A percentile compares a stretch with the other conserved stretches of the same genome.
Conservation (phyloP, 106 monocot genomes). For the Apostasia ramifera region DNA sequence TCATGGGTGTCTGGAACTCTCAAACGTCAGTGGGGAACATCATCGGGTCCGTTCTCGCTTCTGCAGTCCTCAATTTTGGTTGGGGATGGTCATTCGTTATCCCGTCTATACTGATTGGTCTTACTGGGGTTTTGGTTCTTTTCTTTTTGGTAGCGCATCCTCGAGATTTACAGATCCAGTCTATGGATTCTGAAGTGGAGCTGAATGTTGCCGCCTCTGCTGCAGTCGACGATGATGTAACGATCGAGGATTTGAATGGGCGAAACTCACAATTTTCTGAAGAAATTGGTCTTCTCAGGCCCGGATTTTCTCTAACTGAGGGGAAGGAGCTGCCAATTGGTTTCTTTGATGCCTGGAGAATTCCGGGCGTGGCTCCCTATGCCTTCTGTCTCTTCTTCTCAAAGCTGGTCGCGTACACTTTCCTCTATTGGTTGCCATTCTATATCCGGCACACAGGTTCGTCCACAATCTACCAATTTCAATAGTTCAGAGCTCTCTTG, state of each 20-base stretch:
- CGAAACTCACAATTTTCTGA: background rate
- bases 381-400: constrained; percentile 91
- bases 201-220: constrained; percentile 12
- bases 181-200: constrained; percentile 29
- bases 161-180: constrained; percentile 30
- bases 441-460: constrained; percentile 84
- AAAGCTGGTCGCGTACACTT: constrained; percentile 93
- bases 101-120: constrained; percentile 41
- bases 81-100: constrained; percentile 93
- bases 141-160: constrained; percentile 60
- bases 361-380: constrained; percentile 76
- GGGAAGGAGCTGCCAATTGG: constrained; percentile 42
- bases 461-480: background rate
- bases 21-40: constrained; percentile 87
- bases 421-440: constrained; percentile 96
- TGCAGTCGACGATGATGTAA: constrained; percentile 13
- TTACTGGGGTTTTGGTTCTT: constrained; percentile 33
- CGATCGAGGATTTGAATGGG: constrained; percentile 13
- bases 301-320: background rate
- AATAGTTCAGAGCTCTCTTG: background rate
- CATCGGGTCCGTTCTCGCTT: constrained; percentile 71
- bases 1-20: constrained; percentile 97
- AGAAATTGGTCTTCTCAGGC: background rate
- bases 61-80: constrained; percentile 71
- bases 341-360: constrained; percentile 85